Percentiles rank a stretch among this genome's conserved stretches.
phyloP scores from a whole-genome alignment of 495 filamentous ascomycete species.

The Penicillium pulvis region DNA sequence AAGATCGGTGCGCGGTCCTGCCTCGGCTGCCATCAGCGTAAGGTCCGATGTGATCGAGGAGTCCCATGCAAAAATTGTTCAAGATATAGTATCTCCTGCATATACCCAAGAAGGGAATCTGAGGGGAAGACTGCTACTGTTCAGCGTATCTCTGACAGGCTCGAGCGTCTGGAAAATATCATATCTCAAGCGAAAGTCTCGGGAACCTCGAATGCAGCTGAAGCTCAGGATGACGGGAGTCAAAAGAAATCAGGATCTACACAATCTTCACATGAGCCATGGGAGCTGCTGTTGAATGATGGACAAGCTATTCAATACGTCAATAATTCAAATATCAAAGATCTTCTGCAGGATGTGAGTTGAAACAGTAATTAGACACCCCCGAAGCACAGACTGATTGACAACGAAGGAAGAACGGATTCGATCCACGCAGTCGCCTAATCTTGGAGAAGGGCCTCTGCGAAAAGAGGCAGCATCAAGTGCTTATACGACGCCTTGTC shows the following conservation, averaged over 20 bases:
- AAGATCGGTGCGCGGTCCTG: conserved; percentile 16
- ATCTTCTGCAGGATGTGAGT: conserved; percentile 18
- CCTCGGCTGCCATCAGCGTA: conserved; percentile 57
- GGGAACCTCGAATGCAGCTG: not conserved
- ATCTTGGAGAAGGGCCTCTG: not conserved
- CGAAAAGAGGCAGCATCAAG: not conserved
- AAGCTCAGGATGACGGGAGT: not conserved
- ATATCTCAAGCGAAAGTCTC: not conserved
- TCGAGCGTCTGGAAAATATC: conserved; percentile 53
- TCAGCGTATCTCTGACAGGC: conserved; percentile 56
- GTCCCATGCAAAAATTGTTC: conserved; percentile 64
- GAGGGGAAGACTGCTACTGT: conserved; percentile 50
- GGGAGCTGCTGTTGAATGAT: conserved; percentile 23
- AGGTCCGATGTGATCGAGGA: conserved; percentile 63
- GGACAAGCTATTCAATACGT: conserved; percentile 18
- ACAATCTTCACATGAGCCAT: not conserved
- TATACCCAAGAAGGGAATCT: conserved; percentile 53
- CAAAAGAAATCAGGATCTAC: not conserved
- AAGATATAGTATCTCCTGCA: conserved; percentile 57
- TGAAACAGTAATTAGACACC: not conserved
- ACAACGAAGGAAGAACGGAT: conserved; percentile 9
- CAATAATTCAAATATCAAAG: conserved; percentile 20
- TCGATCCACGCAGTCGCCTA: not conserved
- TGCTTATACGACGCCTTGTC: conserved; percentile 5
- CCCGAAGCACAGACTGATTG: not conserved